phyloP scores from a whole-genome alignment of 176 grass and related monocot species.

The Puya raimondii region DNA sequence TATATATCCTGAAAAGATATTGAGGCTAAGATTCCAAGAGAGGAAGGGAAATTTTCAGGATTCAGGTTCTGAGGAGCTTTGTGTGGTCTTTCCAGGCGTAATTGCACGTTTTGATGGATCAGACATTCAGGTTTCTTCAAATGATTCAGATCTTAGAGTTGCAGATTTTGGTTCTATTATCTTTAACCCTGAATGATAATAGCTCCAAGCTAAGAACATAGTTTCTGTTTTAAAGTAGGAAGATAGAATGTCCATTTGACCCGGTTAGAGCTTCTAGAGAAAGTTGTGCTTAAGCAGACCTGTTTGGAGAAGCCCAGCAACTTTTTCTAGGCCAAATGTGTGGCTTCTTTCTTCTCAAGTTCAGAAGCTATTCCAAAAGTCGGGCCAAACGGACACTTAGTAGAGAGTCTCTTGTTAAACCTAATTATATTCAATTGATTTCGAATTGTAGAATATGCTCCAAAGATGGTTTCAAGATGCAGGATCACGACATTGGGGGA shows the following conservation, averaged over 20 bases:
- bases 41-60: constrained; percentile 44
- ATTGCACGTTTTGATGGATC: constrained; percentile 68
- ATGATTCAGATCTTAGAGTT: neutral
- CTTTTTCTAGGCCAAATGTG: too few relatives aligned
- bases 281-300: too few relatives aligned
- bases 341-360: too few relatives aligned
- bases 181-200: neutral
- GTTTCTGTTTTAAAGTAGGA: too few relatives aligned
- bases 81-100: constrained; percentile 48
- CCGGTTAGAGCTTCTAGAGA: too few relatives aligned
- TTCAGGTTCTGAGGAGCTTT: constrained; percentile 57
- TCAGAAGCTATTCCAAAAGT: too few relatives aligned
- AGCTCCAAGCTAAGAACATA: neutral
- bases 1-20: constrained; percentile 55
- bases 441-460: constrained; percentile 42
- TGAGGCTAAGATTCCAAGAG: constrained; percentile 50
- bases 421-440: constrained; percentile 6
- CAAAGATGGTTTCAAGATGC: constrained; percentile 56
- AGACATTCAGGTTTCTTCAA: constrained; percentile 54
- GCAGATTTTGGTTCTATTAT: neutral
- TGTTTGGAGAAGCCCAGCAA: too few relatives aligned
- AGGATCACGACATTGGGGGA: constrained; percentile 47
- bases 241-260: too few relatives aligned
- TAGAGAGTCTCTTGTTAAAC: neutral
- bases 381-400: too few relatives aligned